Evolutionary conservation across 176 grass and related monocot genomes (phyloP).

Genomic region (Sorghum bicolor): Sorghum_bicolor_NCBIv3 NC_012873.2:3869501-3870000

Average conservation of each 20-base stretch:
- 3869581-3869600: background rate
- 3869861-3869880: background rate
- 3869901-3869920: background rate
- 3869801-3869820: background rate
- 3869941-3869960: background rate
- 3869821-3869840: background rate
- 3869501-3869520: background rate
- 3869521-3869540: background rate
- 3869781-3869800: background rate
- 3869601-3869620: background rate
- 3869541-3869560: background rate
- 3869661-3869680: background rate
- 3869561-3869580: background rate
- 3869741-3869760: background rate
- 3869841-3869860: background rate
- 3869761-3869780: background rate
- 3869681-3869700: background rate
- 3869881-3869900: background rate
- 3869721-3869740: background rate
- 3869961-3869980: background rate
- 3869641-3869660: background rate
- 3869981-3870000: background rate
- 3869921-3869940: background rate
- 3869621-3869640: background rate
- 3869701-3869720: background rate